Evolutionary conservation across 2,329 filamentous ascomycete species (phyloP), one percentile per base, ranked within the genome.

Genomic region (Leptographium flavum): DNA sequence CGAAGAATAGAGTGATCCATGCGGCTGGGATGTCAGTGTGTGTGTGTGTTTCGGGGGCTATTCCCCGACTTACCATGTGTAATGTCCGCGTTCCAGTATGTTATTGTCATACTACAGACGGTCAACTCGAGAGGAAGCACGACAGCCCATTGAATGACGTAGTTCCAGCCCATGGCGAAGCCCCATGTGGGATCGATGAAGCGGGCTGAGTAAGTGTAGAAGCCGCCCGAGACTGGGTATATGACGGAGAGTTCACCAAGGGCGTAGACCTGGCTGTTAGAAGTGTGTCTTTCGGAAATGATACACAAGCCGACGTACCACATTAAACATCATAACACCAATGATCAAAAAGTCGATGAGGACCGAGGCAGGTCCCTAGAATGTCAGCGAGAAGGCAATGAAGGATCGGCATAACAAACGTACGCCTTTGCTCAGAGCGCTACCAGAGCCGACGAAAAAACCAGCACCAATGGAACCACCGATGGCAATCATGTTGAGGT

Each of bases 271-370:
- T 36, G 13, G 11, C 6, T 7, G 13, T 36, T 17, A 36, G 10
- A 9, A 32, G 13, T 15, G 3, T 14, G 31, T 15, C 9, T 6
- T 6, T n/a, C 9, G 6, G 17, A 3, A 10, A 21, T 22, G 7
- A 21, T 17, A 19, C 4, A 21, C 17, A 7, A 17, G n/a, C n/a
- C n/a, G 5, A 36, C 33, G 11, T 50, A 80, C 69, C 39, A 75
- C 74, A 52, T 74, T 73, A 54, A 76, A 72, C 59, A 78, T 71
- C 72, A 77, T 76, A 52, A 72, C 48, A 55, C 74, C 73, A 47
- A 76, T 71, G 46, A 76, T 72, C 15, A 69, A 47, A 53, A 76
- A 77, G 45, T 68, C 66, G 40, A 71, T 58, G 14, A 71, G 53
- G 9, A 70, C 53, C 39, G 63, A 64, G 2, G 57, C 67, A 23